phyloP scores from a whole-genome alignment of 257 asterid species.

The Fraxinus excelsior region DNA sequence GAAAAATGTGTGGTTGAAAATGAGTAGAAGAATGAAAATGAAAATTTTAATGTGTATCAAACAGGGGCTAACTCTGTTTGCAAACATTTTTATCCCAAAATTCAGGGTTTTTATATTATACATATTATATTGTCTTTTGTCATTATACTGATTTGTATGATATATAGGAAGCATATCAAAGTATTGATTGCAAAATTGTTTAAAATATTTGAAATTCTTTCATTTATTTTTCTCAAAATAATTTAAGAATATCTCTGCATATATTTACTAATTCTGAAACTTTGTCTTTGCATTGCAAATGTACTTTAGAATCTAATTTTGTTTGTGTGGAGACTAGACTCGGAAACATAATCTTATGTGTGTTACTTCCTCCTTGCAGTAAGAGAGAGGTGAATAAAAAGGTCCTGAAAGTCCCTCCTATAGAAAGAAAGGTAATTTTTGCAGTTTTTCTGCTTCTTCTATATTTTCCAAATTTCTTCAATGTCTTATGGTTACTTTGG shows the following conservation, averaged over 20 bases:
- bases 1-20: too few species aligned
- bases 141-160: not conserved
- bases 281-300: constrained; percentile 4
- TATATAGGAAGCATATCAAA: not conserved
- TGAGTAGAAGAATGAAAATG: too few species aligned
- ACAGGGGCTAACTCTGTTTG: constrained; percentile 7
- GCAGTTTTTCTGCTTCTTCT: not conserved
- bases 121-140: not conserved
- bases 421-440: constrained; percentile 77
- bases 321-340: not conserved
- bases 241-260: not conserved
- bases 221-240: not conserved
- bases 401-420: constrained; percentile 89
- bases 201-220: not conserved
- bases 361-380: constrained; percentile 54
- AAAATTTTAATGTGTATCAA: too few species aligned
- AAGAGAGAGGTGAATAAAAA: constrained; percentile 97
- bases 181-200: constrained; percentile 2
- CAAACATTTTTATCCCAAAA: not conserved
- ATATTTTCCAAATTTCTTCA: not conserved
- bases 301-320: not conserved
- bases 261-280: not conserved
- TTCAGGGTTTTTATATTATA: not conserved
- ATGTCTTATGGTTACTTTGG: not conserved
- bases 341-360: not conserved